These are phyloP conservation scores for Aspergillus flavus DNA, from an alignment of 2,329 filamentous ascomycete genomes.

Conservation along the genomic window DNA sequence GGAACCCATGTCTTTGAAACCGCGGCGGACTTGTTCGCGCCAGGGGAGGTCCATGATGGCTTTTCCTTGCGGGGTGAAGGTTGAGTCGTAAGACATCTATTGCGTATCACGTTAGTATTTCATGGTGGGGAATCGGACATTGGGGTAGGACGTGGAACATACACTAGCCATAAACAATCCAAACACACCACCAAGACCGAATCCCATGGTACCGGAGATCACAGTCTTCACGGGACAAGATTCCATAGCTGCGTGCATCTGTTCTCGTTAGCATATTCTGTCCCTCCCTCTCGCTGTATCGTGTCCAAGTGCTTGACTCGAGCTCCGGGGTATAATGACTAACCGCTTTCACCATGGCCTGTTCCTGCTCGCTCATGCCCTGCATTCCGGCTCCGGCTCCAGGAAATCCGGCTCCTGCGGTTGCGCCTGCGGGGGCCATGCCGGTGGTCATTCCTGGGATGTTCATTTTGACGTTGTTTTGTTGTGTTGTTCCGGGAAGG, in stretches of 20 bases:
- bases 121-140: background rate
- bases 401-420: slow-evolving; percentile 8
- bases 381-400: slow-evolving; percentile 25
- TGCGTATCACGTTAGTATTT: background rate
- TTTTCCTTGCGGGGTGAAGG: slow-evolving; percentile 64
- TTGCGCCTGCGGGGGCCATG: slow-evolving; percentile 31
- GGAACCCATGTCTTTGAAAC: slow-evolving; percentile 93
- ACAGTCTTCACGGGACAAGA: slow-evolving; percentile 86
- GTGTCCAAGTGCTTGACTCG: background rate
- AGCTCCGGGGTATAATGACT: background rate
- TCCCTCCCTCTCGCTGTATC: background rate
- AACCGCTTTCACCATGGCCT: slow-evolving; percentile 52
- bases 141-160: slow-evolving; percentile 42
- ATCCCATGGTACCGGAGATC: slow-evolving; percentile 90
- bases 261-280: slow-evolving; percentile 2
- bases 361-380: slow-evolving; percentile 51
- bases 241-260: slow-evolving; percentile 88
- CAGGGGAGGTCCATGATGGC: slow-evolving; percentile 70
- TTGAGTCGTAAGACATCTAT: slow-evolving; percentile 98
- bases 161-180: slow-evolving; percentile 98
- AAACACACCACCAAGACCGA: slow-evolving; percentile 89
- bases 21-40: slow-evolving; percentile 77
- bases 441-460: slow-evolving; percentile 40
- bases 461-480: slow-evolving; percentile 4
- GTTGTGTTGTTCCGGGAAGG: background rate